phyloP scores from a whole-genome alignment of 176 grass and related monocot genomes.

The Ananas comosus region DNA sequence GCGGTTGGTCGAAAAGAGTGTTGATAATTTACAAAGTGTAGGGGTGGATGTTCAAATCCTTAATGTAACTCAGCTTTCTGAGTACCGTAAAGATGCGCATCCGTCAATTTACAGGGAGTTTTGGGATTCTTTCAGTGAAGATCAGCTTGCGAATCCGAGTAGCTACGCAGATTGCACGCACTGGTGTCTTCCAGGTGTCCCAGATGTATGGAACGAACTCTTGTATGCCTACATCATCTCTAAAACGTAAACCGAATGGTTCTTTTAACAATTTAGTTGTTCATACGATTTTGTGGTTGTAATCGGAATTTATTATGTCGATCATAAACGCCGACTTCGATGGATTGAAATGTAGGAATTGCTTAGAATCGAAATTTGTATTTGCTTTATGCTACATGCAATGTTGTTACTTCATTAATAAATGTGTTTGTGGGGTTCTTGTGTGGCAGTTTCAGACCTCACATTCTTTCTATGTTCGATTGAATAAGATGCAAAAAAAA shows the following conservation, averaged over 20 bases:
- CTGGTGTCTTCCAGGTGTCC: slow-evolving; percentile 46
- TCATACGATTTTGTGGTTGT: neutral
- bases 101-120: slow-evolving; percentile 36
- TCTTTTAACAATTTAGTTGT: neutral
- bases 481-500: neutral
- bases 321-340: no score
- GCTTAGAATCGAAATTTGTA: no score
- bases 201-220: slow-evolving; percentile 43
- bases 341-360: no score
- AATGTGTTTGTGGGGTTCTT: no score
- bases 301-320: no score
- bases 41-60: slow-evolving; percentile 38
- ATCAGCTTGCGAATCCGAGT: slow-evolving; percentile 28
- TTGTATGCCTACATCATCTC: slow-evolving; percentile 27
- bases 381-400: no score
- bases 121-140: slow-evolving; percentile 17
- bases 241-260: neutral
- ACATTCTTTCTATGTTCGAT: neutral
- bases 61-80: slow-evolving; percentile 43
- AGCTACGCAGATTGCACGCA: slow-evolving; percentile 44
- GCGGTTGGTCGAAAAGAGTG: slow-evolving; percentile 15
- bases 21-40: slow-evolving; percentile 17
- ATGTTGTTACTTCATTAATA: no score
- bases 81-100: slow-evolving; percentile 42
- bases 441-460: neutral